phyloP scores from a whole-genome alignment of 371 early-diverging fungal genomes.

The Lichtheimia hyalospora region DNA sequence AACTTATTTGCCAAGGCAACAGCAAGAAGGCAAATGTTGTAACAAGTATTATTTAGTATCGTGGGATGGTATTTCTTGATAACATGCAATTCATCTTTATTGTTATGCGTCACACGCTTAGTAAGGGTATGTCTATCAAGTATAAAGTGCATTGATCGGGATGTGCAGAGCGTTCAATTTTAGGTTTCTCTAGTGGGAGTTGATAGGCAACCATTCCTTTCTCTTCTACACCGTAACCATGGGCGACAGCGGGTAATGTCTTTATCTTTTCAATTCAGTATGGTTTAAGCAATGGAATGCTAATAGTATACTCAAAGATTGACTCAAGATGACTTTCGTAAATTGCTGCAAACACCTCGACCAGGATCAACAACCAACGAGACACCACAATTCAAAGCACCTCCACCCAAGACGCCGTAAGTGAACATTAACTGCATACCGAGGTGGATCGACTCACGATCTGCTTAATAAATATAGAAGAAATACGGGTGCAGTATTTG shows the following conservation, averaged over 20 bases:
- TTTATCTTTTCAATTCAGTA: neutral
- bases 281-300: neutral
- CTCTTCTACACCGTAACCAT: neutral
- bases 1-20: no score
- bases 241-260: constrained; percentile 2
- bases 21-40: no score
- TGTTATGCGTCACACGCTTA: no score
- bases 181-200: no score
- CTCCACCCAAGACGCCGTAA: constrained; percentile 50
- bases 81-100: no score
- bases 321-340: constrained; percentile 81
- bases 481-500: constrained; percentile 42
- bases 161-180: no score
- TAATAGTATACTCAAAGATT: constrained; percentile 30
- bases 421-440: constrained; percentile 6
- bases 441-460: constrained; percentile 16
- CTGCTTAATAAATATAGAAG: constrained; percentile 24
- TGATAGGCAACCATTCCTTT: no score
- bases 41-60: no score
- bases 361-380: constrained; percentile 17
- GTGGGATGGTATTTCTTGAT: no score
- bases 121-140: no score
- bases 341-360: constrained; percentile 77
- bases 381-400: constrained; percentile 36
- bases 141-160: no score